Conservation (phyloP, 2,329 filamentous ascomycete species). For the Paecilomyces niveus region DNA sequence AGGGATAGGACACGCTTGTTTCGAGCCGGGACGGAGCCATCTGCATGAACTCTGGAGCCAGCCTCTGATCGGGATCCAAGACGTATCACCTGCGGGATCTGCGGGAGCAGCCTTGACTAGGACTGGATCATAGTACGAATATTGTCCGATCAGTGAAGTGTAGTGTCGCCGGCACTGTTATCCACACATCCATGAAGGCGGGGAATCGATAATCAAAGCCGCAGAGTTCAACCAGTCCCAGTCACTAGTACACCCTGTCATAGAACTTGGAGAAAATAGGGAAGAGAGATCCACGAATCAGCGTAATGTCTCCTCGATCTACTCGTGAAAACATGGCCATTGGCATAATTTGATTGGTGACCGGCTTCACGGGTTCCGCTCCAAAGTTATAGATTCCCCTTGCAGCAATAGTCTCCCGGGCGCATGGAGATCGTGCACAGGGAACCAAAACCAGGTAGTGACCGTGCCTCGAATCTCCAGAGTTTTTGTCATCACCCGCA, state of each 20-base stretch:
- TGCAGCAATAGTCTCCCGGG: conserved; percentile 28
- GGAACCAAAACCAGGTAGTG: conserved; percentile 3
- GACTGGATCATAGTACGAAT: conserved; percentile 10
- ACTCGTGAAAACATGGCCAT: conserved; percentile 11
- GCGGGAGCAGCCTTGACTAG: conserved; percentile 13
- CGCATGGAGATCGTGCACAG: conserved; percentile 15
- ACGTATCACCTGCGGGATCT: conserved; percentile 18
- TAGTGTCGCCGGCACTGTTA: conserved; percentile 1
- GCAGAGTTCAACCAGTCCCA: conserved; percentile 12
- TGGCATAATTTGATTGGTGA: conserved; percentile 29
- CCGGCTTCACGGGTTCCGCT: conserved; percentile 18
- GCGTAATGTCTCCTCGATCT: conserved; percentile 13
- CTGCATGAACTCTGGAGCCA: conserved; percentile 9
- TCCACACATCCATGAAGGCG: conserved; percentile 3
- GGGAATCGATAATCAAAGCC: conserved; percentile 2
- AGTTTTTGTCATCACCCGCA: not conserved
- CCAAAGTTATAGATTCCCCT: conserved; percentile 24
- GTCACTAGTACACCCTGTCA: conserved; percentile 20
- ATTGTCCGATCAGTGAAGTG: conserved; percentile 8
- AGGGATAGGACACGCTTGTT: conserved; percentile 4
- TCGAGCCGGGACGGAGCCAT: conserved; percentile 6
- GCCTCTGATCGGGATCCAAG: conserved; percentile 12
- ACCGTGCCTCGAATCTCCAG: not conserved
- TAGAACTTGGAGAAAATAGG: conserved; percentile 21
- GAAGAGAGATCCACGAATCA: conserved; percentile 25